Conservation (phyloP, 1,284 basidiomycete species). For the Papiliotrema flavescens region DNA sequence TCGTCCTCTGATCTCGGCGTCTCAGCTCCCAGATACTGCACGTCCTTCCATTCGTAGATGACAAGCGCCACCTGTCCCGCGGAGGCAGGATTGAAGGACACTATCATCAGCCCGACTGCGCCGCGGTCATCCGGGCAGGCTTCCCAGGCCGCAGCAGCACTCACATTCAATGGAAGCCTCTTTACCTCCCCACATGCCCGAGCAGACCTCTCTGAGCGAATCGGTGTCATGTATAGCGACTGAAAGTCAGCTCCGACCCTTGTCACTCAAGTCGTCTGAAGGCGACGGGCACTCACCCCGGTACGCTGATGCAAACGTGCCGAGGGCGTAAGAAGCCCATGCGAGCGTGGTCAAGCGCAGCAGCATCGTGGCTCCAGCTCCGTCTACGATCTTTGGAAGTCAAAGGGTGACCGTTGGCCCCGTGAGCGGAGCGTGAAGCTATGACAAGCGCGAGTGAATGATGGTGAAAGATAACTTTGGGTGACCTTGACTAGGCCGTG, state of each 20-base stretch:
- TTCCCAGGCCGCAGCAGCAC: conserved; percentile 19
- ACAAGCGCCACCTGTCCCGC: conserved; percentile 89
- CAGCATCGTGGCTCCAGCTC: no score
- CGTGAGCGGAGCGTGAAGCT: no score
- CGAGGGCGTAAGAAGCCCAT: no score
- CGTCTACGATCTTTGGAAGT: no score
- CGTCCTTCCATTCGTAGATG: conserved; percentile 92
- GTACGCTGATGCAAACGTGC: neutral
- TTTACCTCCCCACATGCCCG: conserved; percentile 83
- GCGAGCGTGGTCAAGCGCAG: no score
- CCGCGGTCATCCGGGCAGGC: neutral
- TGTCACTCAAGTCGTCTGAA: neutral
- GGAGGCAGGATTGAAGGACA: conserved; percentile 72
- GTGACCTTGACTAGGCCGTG: no score
- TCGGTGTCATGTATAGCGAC: conserved; percentile 57
- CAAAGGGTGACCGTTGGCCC: no score
- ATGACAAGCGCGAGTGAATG: no score
- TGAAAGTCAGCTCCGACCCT: conserved; percentile 8
- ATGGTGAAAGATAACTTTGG: no score
- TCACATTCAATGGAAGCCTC: conserved; percentile 81
- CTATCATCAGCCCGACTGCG: conserved; percentile 50
- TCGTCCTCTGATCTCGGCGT: conserved; percentile 32
- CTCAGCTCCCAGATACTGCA: conserved; percentile 69
- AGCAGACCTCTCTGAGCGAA: conserved; percentile 73
- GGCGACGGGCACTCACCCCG: neutral